Conservation (phyloP, 163 green algal species). For the Coccomyxa subellipsoidea region DNA sequence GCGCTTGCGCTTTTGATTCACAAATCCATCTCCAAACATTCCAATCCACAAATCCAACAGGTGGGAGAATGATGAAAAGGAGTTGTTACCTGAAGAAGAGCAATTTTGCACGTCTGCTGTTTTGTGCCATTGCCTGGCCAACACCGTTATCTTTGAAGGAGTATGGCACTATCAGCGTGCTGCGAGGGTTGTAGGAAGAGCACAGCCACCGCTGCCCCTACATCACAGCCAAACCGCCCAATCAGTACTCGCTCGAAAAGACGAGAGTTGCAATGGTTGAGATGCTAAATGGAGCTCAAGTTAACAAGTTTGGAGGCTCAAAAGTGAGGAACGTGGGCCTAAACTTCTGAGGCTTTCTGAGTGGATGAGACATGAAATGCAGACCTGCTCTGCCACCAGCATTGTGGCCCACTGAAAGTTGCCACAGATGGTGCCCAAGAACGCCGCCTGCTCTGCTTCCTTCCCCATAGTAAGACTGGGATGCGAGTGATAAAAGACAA, state of each 20-base stretch:
- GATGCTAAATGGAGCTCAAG: not conserved
- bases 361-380: not conserved
- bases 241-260: too few relatives aligned
- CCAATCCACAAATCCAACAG: too few relatives aligned
- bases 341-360: too few relatives aligned
- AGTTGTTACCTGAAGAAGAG: conserved; percentile 8
- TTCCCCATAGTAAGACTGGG: not conserved
- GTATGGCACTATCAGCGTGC: not conserved
- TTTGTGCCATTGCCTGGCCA: not conserved
- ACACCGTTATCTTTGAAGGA: conserved; percentile 1
- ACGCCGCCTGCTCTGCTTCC: not conserved
- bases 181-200: not conserved
- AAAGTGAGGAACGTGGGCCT: too few relatives aligned
- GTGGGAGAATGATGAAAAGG: too few relatives aligned
- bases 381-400: conserved; percentile 4
- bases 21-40: too few relatives aligned
- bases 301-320: too few relatives aligned
- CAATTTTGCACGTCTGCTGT: not conserved
- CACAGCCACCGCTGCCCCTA: conserved; percentile 8
- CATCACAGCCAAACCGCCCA: not conserved
- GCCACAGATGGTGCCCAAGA: conserved; percentile 4
- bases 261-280: not conserved
- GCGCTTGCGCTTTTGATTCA: too few relatives aligned
- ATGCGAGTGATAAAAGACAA: conserved; percentile 22
- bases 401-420: conserved; percentile 14